Conservation (phyloP, 495 filamentous ascomycete species). For the Penicillium simplicissimum region DNA sequence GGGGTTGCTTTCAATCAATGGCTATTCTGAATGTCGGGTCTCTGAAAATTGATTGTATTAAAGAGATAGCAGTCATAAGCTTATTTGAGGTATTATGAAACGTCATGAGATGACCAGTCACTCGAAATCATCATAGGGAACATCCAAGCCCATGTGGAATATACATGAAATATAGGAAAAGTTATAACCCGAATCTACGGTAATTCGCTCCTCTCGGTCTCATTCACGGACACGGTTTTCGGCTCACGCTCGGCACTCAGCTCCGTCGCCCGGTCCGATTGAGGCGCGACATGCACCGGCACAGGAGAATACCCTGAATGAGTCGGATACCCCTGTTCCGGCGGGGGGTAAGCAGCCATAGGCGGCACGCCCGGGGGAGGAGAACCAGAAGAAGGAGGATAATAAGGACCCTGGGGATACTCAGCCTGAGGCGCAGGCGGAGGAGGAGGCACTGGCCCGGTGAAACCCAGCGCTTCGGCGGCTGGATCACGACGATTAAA, state of each 20-base stretch:
- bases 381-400: conserved; percentile 7
- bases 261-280: conserved; percentile 6
- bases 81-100: not conserved
- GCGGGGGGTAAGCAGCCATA: conserved; percentile 6
- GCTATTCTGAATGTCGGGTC: conserved; percentile 21
- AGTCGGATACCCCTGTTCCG: conserved; percentile 6
- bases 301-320: not conserved
- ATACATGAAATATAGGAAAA: too few species aligned
- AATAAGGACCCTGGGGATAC: conserved; percentile 5
- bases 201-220: not conserved
- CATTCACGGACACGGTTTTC: conserved; percentile 13
- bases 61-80: not conserved
- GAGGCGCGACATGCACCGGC: not conserved
- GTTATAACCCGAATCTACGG: too few species aligned
- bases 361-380: conserved; percentile 7
- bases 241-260: conserved; percentile 6
- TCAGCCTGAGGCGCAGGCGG: conserved; percentile 2
- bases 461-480: conserved; percentile 8
- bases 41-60: not conserved
- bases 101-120: not conserved
- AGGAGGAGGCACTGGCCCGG: not conserved
- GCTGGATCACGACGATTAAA: conserved; percentile 16
- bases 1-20: conserved; percentile 34
- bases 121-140: not conserved
- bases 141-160: too few species aligned